Percentiles rank a stretch among this genome's conserved stretches.
These are phyloP conservation scores for Ustilago cynodontis DNA, from an alignment of 1,284 basidiomycete genomes.

Conservation along the genomic window DNA sequence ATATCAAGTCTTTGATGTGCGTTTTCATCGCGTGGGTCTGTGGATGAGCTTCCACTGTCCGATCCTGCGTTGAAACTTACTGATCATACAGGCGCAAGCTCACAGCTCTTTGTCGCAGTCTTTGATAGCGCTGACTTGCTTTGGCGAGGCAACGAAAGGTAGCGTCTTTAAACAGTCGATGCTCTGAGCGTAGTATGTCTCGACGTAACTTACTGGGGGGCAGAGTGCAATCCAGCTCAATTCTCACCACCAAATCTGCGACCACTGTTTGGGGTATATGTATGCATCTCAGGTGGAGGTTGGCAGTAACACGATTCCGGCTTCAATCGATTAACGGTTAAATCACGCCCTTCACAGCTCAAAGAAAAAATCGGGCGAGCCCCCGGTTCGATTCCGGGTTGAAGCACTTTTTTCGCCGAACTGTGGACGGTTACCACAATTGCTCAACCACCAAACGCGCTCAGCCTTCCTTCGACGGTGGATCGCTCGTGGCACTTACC, in stretches of 20 bases:
- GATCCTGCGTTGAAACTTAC: neutral
- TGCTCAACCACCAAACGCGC: too few species aligned
- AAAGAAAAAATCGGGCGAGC: conserved; percentile 24
- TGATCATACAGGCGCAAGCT: neutral
- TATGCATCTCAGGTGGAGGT: neutral
- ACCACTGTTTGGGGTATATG: conserved; percentile 12
- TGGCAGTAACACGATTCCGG: neutral
- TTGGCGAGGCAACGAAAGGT: too few species aligned
- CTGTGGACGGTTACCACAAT: conserved; percentile 3
- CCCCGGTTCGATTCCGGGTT: conserved; percentile 55
- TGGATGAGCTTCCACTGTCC: neutral
- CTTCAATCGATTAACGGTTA: conserved; percentile 55
- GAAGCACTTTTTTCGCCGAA: conserved; percentile 16
- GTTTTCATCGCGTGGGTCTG: neutral
- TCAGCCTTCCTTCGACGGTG: too few species aligned
- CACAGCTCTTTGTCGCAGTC: too few species aligned
- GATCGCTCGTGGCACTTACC: too few species aligned
- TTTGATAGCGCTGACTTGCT: too few species aligned
- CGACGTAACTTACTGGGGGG: too few species aligned
- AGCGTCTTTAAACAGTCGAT: too few species aligned
- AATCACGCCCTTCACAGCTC: conserved; percentile 51
- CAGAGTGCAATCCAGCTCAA: too few species aligned
- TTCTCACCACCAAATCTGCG: too few species aligned
- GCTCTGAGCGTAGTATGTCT: too few species aligned
- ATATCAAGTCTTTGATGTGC: conserved; percentile 1